Base-by-base conservation (phyloP, 106 monocot species). In the Hemerocallis citrina region DNA sequence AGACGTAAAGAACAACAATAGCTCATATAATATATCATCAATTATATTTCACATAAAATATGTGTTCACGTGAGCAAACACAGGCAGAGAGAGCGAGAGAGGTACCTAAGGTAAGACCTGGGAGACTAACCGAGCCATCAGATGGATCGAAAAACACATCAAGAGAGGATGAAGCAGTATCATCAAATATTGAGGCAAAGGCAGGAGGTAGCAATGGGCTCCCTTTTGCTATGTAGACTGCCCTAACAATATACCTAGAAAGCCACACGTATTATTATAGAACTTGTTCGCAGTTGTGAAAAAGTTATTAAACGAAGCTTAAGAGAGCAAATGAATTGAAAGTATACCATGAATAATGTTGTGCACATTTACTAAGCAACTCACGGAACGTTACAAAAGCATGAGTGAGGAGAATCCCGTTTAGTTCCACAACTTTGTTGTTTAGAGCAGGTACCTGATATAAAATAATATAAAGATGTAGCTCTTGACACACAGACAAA, bases 81-180 rank as follows among this genome's bases (percentile, higher is more conserved):
- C n/a, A n/a, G n/a, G n/a, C n/a, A 36, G 20, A 17, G 28, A 11
- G 25, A 2, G 0, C 2, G 50, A 50, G 2, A 19, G 35, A 20
- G 8, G 1, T 80, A 88, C 93, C 88, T 67, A 93, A 60, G 9
- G 93, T 85, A 51, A 85, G 44, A 40, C 93, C 93, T 72, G 93
- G 93, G 34, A 93, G 71, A 73, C 60, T 84, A 43, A 93, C 69
- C 37, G 88, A 85, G 17, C 88, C 93, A 62, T 82, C 74, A 37
- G 93, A 88, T 62, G 93, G 93, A 71, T 93, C 93, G 64, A 93
- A 93, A 67, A 93, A 93, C 27, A 93, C 72, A 82, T 93, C 93
- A 63, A 93, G 88, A 74, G 85, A 84, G 28, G 93, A 93, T 56
- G 81, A 79, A 47, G 93, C 93, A 13, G 85, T 69, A 58, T 93